Percentiles rank a stretch among this genome's conserved stretches.
Evolutionary conservation across 2,329 filamentous ascomycete species (phyloP).

Genomic region (Alternaria burnsii): DNA sequence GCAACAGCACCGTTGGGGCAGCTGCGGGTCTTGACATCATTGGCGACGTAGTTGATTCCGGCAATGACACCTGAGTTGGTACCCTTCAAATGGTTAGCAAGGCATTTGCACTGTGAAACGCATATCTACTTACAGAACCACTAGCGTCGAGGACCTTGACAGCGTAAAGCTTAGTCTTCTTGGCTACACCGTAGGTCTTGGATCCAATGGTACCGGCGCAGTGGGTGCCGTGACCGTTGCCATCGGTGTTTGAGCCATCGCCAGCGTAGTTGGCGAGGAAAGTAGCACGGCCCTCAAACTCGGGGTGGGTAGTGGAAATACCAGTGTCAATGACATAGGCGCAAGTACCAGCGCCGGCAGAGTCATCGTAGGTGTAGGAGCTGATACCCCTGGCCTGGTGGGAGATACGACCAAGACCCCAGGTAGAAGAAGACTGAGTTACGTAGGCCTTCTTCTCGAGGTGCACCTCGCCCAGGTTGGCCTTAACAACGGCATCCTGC

Average conservation of each 20-base stretch:
- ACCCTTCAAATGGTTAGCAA: constrained; percentile 40
- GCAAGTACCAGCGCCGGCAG: constrained; percentile 54
- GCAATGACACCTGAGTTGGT: constrained; percentile 52
- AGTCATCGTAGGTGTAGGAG: constrained; percentile 52
- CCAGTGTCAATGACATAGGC: constrained; percentile 73
- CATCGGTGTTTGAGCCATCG: constrained; percentile 47
- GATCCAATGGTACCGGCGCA: constrained; percentile 50
- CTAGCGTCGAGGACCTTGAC: constrained; percentile 52
- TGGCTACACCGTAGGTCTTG: constrained; percentile 51
- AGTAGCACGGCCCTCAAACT: constrained; percentile 52
- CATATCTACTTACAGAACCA: constrained; percentile 42
- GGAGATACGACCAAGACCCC: constrained; percentile 55
- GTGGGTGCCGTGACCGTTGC: constrained; percentile 53
- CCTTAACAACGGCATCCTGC: constrained; percentile 50
- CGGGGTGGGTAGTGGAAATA: constrained; percentile 63
- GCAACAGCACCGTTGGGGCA: constrained; percentile 50
- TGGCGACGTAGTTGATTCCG: constrained; percentile 50
- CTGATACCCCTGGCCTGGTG: constrained; percentile 40
- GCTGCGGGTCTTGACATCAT: constrained; percentile 45
- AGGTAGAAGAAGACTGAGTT: constrained; percentile 51
- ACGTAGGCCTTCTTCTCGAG: constrained; percentile 47
- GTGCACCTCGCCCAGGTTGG: constrained; percentile 32
- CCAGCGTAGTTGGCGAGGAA: constrained; percentile 51
- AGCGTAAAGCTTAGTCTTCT: constrained; percentile 51
- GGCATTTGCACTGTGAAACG: constrained; percentile 4